These are phyloP conservation scores for Grosmannia penicillata DNA, from an alignment of 2,329 filamentous ascomycete species.

Conservation along the genomic window DNA sequence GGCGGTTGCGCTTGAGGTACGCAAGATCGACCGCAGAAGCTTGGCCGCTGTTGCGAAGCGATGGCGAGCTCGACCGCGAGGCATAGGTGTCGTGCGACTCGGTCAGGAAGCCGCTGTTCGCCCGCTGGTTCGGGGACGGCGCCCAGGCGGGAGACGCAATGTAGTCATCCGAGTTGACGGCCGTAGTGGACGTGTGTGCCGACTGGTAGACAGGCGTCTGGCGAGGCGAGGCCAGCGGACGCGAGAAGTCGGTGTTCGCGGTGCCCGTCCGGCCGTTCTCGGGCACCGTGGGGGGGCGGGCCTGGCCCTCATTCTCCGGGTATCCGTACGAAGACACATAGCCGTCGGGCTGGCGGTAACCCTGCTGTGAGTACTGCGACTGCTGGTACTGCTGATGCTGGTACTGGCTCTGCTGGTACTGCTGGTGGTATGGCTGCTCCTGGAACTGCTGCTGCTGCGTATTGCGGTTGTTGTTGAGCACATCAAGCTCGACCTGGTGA, in stretches of 20 bases:
- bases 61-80: constrained; percentile 7
- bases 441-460: background rate
- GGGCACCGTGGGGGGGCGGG: no score
- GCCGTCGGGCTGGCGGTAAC: background rate
- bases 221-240: constrained; percentile 3
- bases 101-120: constrained; percentile 7
- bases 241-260: constrained; percentile 3
- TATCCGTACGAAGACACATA: background rate
- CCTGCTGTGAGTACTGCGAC: background rate
- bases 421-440: background rate
- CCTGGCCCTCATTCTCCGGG: constrained; percentile 3
- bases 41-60: constrained; percentile 10
- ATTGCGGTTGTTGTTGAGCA: constrained; percentile 4
- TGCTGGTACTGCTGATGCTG: constrained; percentile 1
- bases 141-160: constrained; percentile 6
- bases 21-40: constrained; percentile 8
- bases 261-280: background rate
- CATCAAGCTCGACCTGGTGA: constrained; percentile 8
- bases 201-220: constrained; percentile 9
- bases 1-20: constrained; percentile 7
- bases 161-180: constrained; percentile 8
- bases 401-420: constrained; percentile 1
- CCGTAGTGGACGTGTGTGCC: constrained; percentile 7
- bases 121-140: constrained; percentile 1
- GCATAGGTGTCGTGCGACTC: constrained; percentile 5